phyloP scores from a whole-genome alignment of 495 filamentous ascomycete species.

The Coniosporium apollinis region DNA sequence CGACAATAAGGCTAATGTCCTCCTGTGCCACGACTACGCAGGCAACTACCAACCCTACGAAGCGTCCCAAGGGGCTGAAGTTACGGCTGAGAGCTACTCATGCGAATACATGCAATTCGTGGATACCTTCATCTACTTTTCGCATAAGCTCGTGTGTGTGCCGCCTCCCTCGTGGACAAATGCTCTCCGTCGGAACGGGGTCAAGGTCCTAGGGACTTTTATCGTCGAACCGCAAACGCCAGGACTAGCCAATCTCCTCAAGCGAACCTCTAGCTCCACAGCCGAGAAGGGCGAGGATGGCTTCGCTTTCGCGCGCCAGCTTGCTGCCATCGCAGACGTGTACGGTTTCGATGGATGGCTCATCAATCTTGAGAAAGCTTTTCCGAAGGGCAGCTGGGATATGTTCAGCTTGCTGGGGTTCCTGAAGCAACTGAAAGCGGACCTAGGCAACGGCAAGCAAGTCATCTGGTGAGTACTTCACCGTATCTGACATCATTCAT shows the following conservation, averaged over 20 bases:
- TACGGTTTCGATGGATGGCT: slow-evolving; percentile 34
- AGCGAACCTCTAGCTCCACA: slow-evolving; percentile 1
- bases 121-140: slow-evolving; percentile 29
- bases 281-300: slow-evolving; percentile 7
- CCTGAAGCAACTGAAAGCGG: slow-evolving; percentile 15
- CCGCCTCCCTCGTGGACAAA: slow-evolving; percentile 32
- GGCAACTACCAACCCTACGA: slow-evolving; percentile 29
- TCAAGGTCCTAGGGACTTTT: slow-evolving; percentile 27
- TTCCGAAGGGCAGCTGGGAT: slow-evolving; percentile 17
- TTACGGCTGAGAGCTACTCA: slow-evolving; percentile 17
- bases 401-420: slow-evolving; percentile 17
- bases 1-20: slow-evolving; percentile 13
- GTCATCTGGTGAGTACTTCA: slow-evolving; percentile 21
- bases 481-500: neutral
- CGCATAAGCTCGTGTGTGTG: slow-evolving; percentile 27
- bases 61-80: slow-evolving; percentile 11
- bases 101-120: slow-evolving; percentile 28
- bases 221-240: slow-evolving; percentile 22
- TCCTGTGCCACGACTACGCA: slow-evolving; percentile 29
- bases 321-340: slow-evolving; percentile 21
- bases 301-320: slow-evolving; percentile 22
- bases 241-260: slow-evolving; percentile 19
- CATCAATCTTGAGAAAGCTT: slow-evolving; percentile 28
- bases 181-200: slow-evolving; percentile 27
- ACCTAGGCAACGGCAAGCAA: slow-evolving; percentile 13